Conservation (phyloP, 768 basidiomycete genomes). For the Tulasnella sp. region DNA sequence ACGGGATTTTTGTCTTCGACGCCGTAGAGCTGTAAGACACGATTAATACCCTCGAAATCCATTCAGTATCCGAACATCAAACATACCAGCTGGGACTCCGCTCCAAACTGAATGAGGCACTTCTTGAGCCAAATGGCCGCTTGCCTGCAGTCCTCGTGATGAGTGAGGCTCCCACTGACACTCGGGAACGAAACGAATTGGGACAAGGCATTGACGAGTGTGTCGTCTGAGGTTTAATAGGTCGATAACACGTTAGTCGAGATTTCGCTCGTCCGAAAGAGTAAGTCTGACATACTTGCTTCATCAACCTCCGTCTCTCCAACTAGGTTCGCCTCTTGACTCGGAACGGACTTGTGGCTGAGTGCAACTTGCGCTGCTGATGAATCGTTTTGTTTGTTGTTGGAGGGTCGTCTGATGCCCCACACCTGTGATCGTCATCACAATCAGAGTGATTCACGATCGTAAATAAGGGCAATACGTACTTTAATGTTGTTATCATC, state of each 20-base stretch:
- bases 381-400: background rate
- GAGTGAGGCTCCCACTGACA: constrained; percentile 53
- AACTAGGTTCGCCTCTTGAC: background rate
- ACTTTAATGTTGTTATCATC: constrained; percentile 83
- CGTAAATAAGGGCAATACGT: background rate
- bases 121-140: constrained; percentile 89
- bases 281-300: background rate
- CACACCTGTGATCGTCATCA: background rate
- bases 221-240: constrained; percentile 36
- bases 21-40: constrained; percentile 42
- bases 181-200: constrained; percentile 84
- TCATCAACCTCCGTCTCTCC: background rate
- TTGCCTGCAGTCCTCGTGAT: constrained; percentile 84
- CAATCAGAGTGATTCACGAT: no score
- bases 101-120: constrained; percentile 79
- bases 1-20: constrained; percentile 72
- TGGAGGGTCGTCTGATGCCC: background rate
- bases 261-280: background rate
- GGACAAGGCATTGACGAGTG: constrained; percentile 64
- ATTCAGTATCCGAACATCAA: background rate
- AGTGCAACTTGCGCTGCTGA: background rate
- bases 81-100: constrained; percentile 60
- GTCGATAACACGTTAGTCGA: constrained; percentile 15
- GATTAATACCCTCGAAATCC: background rate
- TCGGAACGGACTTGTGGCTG: background rate